Evolutionary conservation across 2,329 filamentous ascomycete genomes (phyloP).

Genomic region (Diaporthe batatas): DNA sequence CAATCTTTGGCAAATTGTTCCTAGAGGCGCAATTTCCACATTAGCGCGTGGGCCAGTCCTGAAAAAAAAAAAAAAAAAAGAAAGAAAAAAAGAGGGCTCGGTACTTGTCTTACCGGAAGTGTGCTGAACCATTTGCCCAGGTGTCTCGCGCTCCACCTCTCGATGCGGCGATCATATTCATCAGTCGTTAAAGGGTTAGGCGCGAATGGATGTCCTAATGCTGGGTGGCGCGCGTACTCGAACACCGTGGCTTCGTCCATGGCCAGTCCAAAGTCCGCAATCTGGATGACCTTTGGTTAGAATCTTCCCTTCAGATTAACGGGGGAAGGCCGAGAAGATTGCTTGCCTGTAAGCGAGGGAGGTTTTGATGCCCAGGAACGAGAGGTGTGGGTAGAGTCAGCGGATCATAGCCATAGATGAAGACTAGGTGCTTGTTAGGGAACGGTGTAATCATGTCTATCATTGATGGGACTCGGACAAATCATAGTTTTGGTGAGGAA

Average conservation of each 20-base stretch:
- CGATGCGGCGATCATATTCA: background rate
- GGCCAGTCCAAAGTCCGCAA: background rate
- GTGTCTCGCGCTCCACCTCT: background rate
- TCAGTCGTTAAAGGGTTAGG: background rate
- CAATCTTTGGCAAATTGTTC: conserved; percentile 32
- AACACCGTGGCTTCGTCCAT: background rate
- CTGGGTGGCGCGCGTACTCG: background rate
- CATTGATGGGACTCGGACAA: no score
- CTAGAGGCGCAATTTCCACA: background rate
- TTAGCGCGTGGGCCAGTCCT: background rate
- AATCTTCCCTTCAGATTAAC: background rate
- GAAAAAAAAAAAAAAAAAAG: no score
- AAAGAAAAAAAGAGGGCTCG: no score
- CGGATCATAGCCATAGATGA: background rate
- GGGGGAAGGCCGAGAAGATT: no score
- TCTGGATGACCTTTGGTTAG: background rate
- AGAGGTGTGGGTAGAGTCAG: background rate
- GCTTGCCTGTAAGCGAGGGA: conserved; percentile 12
- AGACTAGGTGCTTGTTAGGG: background rate
- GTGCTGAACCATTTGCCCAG: background rate
- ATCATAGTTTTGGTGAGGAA: no score
- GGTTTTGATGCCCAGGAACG: background rate
- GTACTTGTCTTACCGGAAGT: background rate
- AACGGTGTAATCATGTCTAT: background rate
- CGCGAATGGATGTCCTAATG: background rate